Evolutionary conservation across 345 rosid species (phyloP), one percentile per base, ranked within the genome.

Genomic region (Eutrema japonicum): DNA sequence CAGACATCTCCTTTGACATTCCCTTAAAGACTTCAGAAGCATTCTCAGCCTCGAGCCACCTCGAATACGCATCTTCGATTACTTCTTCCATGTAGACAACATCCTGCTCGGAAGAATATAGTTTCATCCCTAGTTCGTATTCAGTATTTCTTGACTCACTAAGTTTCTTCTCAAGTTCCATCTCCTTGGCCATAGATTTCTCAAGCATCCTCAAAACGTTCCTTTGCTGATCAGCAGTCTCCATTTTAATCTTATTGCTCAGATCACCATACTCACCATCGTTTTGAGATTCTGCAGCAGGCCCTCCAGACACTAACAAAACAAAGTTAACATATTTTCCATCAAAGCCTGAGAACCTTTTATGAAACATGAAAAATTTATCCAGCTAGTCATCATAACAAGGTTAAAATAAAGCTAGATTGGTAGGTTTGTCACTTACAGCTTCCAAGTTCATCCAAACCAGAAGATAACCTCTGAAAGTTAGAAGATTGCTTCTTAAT

Each of bases 151-250:
- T 85, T 35, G 96, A 83, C 64, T 95, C 97, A 11, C 77, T 77
- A 66, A 92, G 76, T 74, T 88, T 92, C 85, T 88, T 86, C 76
- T 95, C 96, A 49, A 88, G 83, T 73, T 95, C 97, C 81, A 95
- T 80, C 82, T 95, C 99, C 72, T 88, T 88, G 7, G 97, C 97
- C 86, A 95, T 80, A 65, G 99, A 89, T 73, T 87, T 89, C 83
- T 91, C 99, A 54, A 95, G 88, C 96, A 91, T 88, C 81, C 90
- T 89, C 82, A 95, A 79, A 75, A 87, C 76, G 50, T 86, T 82
- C 60, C 87, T 87, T 64, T 90, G 93, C 64, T 95, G 93, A 64
- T 86, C 89, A 66, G 87, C 86, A n/a, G 96, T 91, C 79, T 89
- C 90, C 90, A 87, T 83, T 63, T 81, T 83, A 63, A 85, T 85